Conservation (phyloP, 2,329 filamentous ascomycete genomes). For the Dothideomycetidae sp. region DNA sequence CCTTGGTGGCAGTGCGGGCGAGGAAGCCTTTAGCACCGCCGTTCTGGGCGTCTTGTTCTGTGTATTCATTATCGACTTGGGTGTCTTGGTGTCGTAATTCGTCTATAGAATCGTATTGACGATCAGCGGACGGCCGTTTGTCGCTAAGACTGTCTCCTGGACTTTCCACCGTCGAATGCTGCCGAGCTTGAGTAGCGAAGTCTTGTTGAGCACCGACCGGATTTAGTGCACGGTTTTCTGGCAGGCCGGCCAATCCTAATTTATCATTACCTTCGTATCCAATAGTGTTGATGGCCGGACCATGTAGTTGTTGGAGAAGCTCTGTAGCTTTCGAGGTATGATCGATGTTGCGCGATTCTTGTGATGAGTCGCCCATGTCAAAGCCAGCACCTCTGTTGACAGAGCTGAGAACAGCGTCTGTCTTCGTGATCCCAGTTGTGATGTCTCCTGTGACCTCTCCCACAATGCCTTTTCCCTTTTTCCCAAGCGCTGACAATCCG, state of each 20-base stretch:
- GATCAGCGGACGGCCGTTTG: not conserved
- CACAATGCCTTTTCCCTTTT: constrained; percentile 33
- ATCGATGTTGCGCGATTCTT: not conserved
- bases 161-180: not conserved
- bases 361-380: constrained; percentile 1
- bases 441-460: constrained; percentile 23
- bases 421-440: constrained; percentile 29
- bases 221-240: too few relatives aligned
- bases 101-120: not conserved
- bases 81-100: not conserved
- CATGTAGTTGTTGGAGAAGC: not conserved
- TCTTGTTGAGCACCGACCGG: too few relatives aligned
- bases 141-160: not conserved
- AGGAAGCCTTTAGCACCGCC: not conserved
- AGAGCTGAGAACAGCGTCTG: constrained; percentile 12
- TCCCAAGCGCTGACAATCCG: constrained; percentile 37
- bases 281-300: not conserved
- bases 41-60: not conserved
- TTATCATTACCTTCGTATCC: not conserved
- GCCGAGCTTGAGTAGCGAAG: too few relatives aligned
- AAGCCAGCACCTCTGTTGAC: constrained; percentile 12
- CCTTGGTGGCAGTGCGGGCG: not conserved
- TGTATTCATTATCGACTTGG: not conserved
- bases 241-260: too few relatives aligned
- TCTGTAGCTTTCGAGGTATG: not conserved